Evolutionary conservation across 2,329 filamentous ascomycete species (phyloP).

Genomic region (Dryadomyces sulphureus): DNA sequence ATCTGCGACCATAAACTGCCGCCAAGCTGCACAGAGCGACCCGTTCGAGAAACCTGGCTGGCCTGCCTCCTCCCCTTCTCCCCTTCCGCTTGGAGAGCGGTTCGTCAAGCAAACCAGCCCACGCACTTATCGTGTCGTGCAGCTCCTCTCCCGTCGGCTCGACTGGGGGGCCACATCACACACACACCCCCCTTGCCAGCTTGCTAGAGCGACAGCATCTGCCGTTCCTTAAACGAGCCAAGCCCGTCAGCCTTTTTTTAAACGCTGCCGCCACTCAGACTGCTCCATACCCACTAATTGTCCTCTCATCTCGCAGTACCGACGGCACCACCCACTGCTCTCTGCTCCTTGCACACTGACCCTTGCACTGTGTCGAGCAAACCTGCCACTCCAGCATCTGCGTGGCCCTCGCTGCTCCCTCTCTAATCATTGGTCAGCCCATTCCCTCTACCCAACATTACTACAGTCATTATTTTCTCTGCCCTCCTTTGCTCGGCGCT

Average conservation of each 20-base stretch:
- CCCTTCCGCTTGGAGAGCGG: not conserved
- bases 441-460: not conserved
- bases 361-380: not conserved
- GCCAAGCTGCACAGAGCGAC: not conserved
- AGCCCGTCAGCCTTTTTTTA: not conserved
- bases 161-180: not conserved
- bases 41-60: not conserved
- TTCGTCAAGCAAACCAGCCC: not conserved
- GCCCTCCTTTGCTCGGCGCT: not conserved
- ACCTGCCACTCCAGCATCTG: not conserved
- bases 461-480: not conserved
- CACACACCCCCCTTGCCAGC: conserved; percentile 4
- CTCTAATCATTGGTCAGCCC: not conserved
- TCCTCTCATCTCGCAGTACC: not conserved
- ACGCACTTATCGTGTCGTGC: not conserved
- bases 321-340: too few relatives aligned
- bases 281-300: not conserved
- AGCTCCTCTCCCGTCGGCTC: not conserved
- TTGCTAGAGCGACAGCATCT: not conserved
- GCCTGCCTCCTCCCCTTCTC: not conserved
- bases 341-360: not conserved
- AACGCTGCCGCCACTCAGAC: not conserved
- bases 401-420: not conserved
- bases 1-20: not conserved
- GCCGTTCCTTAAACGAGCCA: not conserved